A percentile compares a stretch with the other conserved stretches of the same genome.
Conservation (phyloP, 140 eudicot species). For the Oenanthe javanica region DNA sequence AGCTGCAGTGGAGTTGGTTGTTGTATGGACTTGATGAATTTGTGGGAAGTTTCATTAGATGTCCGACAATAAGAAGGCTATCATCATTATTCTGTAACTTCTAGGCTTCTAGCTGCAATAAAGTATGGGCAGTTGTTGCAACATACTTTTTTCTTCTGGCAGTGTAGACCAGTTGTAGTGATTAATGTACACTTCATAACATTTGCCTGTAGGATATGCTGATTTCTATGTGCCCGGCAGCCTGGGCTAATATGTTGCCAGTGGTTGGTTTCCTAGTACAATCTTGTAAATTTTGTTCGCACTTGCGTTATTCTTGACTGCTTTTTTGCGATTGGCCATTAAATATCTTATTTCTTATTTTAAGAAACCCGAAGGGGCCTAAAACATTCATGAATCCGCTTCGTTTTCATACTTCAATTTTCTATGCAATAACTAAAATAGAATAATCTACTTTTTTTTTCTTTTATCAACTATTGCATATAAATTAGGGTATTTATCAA, state of each 20-base stretch:
- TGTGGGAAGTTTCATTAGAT: background rate
- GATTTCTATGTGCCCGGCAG: background rate
- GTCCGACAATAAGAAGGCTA: background rate
- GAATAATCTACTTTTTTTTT: too few relatives aligned
- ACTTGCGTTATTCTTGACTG: background rate
- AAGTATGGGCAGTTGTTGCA: background rate
- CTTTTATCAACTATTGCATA: too few relatives aligned
- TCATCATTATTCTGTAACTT: background rate
- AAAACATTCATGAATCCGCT: too few relatives aligned
- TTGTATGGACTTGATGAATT: background rate
- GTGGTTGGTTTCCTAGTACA: background rate
- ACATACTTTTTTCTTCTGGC: background rate
- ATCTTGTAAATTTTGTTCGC: background rate
- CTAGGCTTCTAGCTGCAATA: conserved; percentile 1
- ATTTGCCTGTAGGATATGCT: background rate
- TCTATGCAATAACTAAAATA: too few relatives aligned
- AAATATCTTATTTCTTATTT: too few relatives aligned
- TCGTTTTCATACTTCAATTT: too few relatives aligned
- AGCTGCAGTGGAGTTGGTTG: background rate
- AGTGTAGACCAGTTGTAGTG: background rate
- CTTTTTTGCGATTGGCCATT: too few relatives aligned
- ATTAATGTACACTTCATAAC: background rate
- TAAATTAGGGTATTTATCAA: too few relatives aligned
- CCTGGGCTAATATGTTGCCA: background rate
- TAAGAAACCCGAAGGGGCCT: too few relatives aligned